Base-by-base conservation (phyloP, 208 protist species). In the Phytomonas sp. region DNA sequence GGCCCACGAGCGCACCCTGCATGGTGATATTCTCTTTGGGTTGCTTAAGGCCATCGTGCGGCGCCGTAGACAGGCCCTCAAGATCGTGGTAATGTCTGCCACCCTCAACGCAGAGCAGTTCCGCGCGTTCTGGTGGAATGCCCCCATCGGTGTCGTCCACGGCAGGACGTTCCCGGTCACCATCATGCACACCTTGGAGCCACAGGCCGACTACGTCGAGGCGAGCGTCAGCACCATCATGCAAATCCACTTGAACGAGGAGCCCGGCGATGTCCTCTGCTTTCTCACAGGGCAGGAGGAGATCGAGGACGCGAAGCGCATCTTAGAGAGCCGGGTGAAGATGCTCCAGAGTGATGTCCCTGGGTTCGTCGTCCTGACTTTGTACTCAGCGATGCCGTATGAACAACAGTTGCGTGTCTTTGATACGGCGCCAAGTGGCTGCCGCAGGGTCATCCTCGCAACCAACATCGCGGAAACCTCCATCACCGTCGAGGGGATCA, bases 391-490 rank as follows among this genome's bases (percentile, higher is more conserved):
- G 26, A 87, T 99, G 75, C 98, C 98, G 34, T 98, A 98, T 53
- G 97, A 98, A 68, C 85, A 98, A 80, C 98, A 99, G 75, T 72
- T 96, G 30, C 85, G 84, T 13, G 98, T 99, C 43, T 99, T 99
- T 75, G 97, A 99, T 69, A 90, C 96, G 0, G 85, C 93, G 31
- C 85, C 93, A 8, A 72, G 68, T 0, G 84, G 85, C 0, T 79
- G 88, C 30, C 87, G 97, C 66, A 99, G 98, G 75, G 87, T 98
- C 3, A 97, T 99, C 40, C 77, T 99, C 9, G 97, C 98, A 0
- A 99, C 98, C 37, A 99, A 99, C 84, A 99, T 99, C 75, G 98
- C 98, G 36, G 98, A 99, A 73, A 99, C 99, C 4, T 99, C 98
- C 34, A 88, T 99, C 28, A 99, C 99, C 17, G 99, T 99, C 59